These are phyloP conservation scores for Gryganskiella cystojenkinii DNA, from an alignment of 192 early-diverging fungal species.

Conservation along the genomic window DNA sequence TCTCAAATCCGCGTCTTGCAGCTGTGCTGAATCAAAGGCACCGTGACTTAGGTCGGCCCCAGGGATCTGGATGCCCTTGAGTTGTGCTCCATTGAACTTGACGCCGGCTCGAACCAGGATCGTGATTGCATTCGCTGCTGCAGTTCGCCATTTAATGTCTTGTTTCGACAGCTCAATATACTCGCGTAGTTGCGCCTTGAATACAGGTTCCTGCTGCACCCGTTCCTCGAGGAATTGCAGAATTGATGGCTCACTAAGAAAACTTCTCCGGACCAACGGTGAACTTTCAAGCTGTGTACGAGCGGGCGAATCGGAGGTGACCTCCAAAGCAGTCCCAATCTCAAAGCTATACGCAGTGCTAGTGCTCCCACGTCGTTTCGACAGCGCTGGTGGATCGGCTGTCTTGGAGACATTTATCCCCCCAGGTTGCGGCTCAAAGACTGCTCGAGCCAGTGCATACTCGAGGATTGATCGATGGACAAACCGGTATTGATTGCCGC, in stretches of 20 bases:
- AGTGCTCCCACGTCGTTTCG: too few species aligned
- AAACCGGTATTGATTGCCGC: constrained; percentile 6
- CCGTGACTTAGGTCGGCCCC: too few species aligned
- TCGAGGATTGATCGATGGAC: constrained; percentile 4
- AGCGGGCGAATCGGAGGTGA: neutral
- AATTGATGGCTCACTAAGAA: neutral
- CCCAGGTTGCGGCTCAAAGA: neutral
- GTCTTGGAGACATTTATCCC: neutral
- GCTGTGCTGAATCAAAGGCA: too few species aligned
- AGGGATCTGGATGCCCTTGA: too few species aligned
- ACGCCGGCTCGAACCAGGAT: constrained; percentile 6
- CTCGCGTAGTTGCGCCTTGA: constrained; percentile 3
- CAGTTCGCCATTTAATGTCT: neutral
- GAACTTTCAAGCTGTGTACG: too few species aligned
- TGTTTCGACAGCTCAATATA: neutral
- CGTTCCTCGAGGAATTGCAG: neutral
- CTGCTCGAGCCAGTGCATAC: neutral
- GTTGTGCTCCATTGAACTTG: too few species aligned
- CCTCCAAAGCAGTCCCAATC: too few species aligned
- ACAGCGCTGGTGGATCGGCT: too few species aligned
- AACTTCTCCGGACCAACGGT: neutral
- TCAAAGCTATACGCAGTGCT: too few species aligned
- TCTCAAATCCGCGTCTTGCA: too few species aligned
- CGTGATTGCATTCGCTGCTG: constrained; percentile 12
- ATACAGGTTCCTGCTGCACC: neutral